Conservation (phyloP, 2,329 filamentous ascomycete species). For the Trichoderma guizhouense region DNA sequence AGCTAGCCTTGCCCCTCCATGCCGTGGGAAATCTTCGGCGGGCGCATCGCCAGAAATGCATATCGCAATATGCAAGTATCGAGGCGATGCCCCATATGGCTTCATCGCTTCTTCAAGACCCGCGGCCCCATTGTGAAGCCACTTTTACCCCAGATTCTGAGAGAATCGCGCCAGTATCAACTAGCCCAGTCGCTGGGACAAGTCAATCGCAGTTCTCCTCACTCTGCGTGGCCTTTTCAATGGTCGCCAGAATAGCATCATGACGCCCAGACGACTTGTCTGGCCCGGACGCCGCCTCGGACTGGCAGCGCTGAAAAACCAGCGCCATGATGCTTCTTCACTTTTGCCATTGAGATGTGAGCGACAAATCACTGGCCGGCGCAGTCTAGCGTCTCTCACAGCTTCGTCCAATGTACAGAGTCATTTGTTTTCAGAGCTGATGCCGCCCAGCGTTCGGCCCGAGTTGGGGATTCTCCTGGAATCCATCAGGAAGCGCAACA, state of each 20-base stretch:
- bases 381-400: slow-evolving; percentile 26
- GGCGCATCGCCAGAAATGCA: not conserved
- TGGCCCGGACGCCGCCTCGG: slow-evolving; percentile 25
- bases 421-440: slow-evolving; percentile 16
- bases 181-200: not conserved
- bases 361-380: slow-evolving; percentile 25
- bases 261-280: slow-evolving; percentile 30
- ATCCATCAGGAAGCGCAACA: slow-evolving; percentile 32
- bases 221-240: not conserved
- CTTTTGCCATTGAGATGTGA: slow-evolving; percentile 24
- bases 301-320: slow-evolving; percentile 20
- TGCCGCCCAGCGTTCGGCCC: slow-evolving; percentile 16
- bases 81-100: not conserved
- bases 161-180: not conserved
- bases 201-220: not conserved
- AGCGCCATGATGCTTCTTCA: slow-evolving; percentile 26
- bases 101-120: slow-evolving; percentile 5
- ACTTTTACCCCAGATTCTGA: slow-evolving; percentile 20
- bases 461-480: slow-evolving; percentile 29
- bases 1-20: slow-evolving; percentile 8
- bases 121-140: slow-evolving; percentile 15
- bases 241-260: slow-evolving; percentile 20
- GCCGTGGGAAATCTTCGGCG: slow-evolving; percentile 24
- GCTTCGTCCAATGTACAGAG: slow-evolving; percentile 10
- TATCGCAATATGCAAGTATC: slow-evolving; percentile 15